A percentile compares a stretch with the other conserved stretches of the same genome.
Conservation (phyloP, 164 flowering plant species). For the Magnolia kwangsiensis region DNA sequence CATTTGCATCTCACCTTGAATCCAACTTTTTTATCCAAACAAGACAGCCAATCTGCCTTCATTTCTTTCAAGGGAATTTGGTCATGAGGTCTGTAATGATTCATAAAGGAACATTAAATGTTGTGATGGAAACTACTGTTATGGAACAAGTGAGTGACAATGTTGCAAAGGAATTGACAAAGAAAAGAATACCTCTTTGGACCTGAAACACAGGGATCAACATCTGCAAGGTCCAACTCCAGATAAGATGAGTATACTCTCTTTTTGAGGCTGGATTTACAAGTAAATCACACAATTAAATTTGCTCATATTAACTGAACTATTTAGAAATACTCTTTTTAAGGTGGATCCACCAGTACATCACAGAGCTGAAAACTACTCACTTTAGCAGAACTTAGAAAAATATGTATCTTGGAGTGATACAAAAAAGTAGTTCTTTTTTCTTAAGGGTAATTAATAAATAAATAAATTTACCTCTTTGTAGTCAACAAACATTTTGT, state of each 20-base stretch:
- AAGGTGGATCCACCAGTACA: not conserved
- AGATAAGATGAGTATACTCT: too few relatives aligned
- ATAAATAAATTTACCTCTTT: slow-evolving; percentile 46
- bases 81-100: slow-evolving; percentile 64
- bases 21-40: slow-evolving; percentile 74
- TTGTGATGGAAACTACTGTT: not conserved
- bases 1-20: slow-evolving; percentile 55
- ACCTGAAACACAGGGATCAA: slow-evolving; percentile 77
- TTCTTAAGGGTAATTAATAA: not conserved
- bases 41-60: slow-evolving; percentile 86
- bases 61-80: slow-evolving; percentile 77
- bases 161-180: not conserved
- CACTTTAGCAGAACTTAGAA: not conserved
- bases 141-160: not conserved
- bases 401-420: not conserved
- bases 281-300: slow-evolving; percentile 1
- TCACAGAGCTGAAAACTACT: not conserved
- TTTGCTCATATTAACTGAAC: not conserved
- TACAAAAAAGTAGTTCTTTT: not conserved
- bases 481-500: slow-evolving; percentile 86
- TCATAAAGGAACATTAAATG: not conserved
- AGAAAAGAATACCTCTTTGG: slow-evolving; percentile 55
- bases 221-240: slow-evolving; percentile 57
- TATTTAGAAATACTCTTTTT: not conserved
- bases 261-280: slow-evolving; percentile 55